Base-by-base conservation (phyloP, 495 filamentous ascomycete genomes). In the Aspergillus coremiiformis region DNA sequence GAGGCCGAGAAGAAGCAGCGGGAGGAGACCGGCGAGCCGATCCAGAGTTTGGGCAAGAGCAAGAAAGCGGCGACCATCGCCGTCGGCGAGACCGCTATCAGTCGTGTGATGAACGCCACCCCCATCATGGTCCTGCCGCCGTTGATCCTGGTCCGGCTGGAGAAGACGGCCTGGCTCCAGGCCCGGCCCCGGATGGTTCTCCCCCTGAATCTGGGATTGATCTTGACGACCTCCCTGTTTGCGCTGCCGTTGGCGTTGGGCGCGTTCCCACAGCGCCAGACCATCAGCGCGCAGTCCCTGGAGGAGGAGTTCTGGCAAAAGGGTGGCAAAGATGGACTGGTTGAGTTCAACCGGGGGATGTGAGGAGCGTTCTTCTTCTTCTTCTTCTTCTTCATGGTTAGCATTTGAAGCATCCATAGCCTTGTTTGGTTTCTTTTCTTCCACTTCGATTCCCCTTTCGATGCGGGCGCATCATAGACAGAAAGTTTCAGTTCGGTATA, bases 111-210 rank as follows among this genome's bases (percentile, higher is more conserved):
- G 55, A 98, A 96, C 67, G 85, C 90, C 48, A 95, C 87, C 2
- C 93, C 93, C 0, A 92, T 98, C 69, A 98, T 98, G 93, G 90
- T 94, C 4, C 70, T 98, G 20, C 93, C 93, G 20, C 86, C 84
- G 52, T 77, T 95, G 27, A 84, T 92, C 56, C 90, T 89, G 23
- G 70, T 97, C 56, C 90, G 89, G 44, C 47, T 72, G 56, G 69
- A 62, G 51, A 58, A 59, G 63, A 83, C 77, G 39, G 73, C 80
- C 33, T 92, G 86, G 88, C 65, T 95, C 59, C 78, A 80, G 72
- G 71, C 66, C 52, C 78, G 85, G 59, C 89, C 90, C 23, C 72
- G 84, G 51, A 74, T 85, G 67, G 83, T 84, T 3, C 59, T 87
- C 47, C 89, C 89, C 1, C 73, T 93, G 14, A 96, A 96, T 69